Percentiles rank a stretch among this genome's conserved stretches.
phyloP scores from a whole-genome alignment of 2,329 filamentous ascomycete genomes.

The Anthostomella pinea region DNA sequence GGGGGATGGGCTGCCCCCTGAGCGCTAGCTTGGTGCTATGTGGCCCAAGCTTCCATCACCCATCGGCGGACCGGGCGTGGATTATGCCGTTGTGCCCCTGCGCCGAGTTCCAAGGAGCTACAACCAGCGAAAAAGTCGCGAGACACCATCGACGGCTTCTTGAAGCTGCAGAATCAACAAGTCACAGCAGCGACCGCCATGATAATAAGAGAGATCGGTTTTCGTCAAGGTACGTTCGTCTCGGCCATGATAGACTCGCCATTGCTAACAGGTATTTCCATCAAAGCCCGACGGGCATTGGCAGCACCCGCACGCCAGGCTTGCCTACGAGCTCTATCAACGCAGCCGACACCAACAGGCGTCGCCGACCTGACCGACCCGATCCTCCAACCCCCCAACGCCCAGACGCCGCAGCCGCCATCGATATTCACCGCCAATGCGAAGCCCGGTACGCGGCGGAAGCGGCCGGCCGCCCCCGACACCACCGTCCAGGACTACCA shows the following conservation, averaged over 20 bases:
- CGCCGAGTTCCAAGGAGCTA: too few species aligned
- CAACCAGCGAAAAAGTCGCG: constrained; percentile 15
- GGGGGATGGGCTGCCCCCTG: too few species aligned
- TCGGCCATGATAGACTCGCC: constrained; percentile 5
- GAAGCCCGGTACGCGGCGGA: constrained; percentile 15
- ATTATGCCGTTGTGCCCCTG: constrained; percentile 5
- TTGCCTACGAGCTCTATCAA: constrained; percentile 41
- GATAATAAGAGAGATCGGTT: constrained; percentile 34
- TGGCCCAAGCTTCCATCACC: too few species aligned
- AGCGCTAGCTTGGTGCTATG: too few species aligned
- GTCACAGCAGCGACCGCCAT: constrained; percentile 17
- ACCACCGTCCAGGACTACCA: constrained; percentile 37
- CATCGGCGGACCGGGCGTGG: constrained; percentile 5
- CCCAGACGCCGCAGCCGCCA: constrained; percentile 17
- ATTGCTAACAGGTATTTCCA: constrained; percentile 20
- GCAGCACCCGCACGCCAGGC: constrained; percentile 38
- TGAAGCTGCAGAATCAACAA: too few species aligned
- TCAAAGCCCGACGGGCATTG: constrained; percentile 52
- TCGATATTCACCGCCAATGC: constrained; percentile 26
- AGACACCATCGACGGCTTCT: too few species aligned
- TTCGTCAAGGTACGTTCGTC: constrained; percentile 26
- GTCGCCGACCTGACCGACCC: constrained; percentile 21
- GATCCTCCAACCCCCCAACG: constrained; percentile 16
- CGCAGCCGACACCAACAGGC: constrained; percentile 27
- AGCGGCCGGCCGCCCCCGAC: constrained; percentile 21